Evolutionary conservation across 768 basidiomycete species (phyloP), one percentile per base, ranked within the genome.

Genomic region (Daedaleopsis nitida): DNA sequence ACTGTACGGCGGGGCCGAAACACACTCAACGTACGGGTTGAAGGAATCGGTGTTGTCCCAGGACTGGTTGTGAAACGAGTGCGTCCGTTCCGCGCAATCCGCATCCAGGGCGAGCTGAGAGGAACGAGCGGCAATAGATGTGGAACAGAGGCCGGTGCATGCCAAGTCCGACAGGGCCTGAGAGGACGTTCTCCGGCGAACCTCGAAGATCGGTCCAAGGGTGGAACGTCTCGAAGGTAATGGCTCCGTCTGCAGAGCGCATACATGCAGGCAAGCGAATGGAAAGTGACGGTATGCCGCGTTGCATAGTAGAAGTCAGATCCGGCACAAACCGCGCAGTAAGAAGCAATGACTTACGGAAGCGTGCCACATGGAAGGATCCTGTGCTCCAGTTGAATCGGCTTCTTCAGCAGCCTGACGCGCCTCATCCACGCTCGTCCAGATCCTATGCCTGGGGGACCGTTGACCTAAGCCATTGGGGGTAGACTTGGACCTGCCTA

Each of bases 71-170:
- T 59, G 21, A 10, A 52, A 27, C 1, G 49, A 27, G 8, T 50
- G 55, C 52, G 51, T 43, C 24, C 42, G 35, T 24, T 60, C 57
- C 13, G 55, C 52, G 4, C 56, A 8, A 37, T 60, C 55, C 32
- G 52, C 45, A 13, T 56, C 27, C 2, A 59, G 32, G 16, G 58
- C 62, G 23, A 58, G 52, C 38, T 59, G 67, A 2, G 67, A 65
- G 5, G 67, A 57, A 16, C 59, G 52, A 0, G 59, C 62, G 7
- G 67, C 67, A 8, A 65, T 42, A 5, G 65, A 63, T 23, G 64
- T 59, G 16, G 67, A 68, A 10, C 58, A 68, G 5, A 68, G 32
- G 16, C 67, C 67, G 9, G 64, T 68, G 58, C 62, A 65, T 7
- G 67, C 64, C 21, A 65, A 35, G 21, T 68, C 56, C 14, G 64